phyloP scores from a whole-genome alignment of 2,329 filamentous ascomycete genomes.

The Diaporthe capsici region DNA sequence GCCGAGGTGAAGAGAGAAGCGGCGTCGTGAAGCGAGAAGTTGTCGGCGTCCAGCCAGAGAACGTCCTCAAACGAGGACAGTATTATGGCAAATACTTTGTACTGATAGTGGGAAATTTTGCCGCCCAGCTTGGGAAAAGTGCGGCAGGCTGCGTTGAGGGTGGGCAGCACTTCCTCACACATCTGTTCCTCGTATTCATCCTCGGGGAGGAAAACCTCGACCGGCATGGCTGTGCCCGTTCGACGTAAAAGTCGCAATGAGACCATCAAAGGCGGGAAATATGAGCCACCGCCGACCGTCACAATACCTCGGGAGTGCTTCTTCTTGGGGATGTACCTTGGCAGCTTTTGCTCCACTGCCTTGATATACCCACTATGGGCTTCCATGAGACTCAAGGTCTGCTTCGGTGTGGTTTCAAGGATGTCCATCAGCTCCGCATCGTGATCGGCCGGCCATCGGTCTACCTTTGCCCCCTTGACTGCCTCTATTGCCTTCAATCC shows the following conservation, averaged over 20 bases:
- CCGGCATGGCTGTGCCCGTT: constrained; percentile 62
- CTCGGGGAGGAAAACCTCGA: constrained; percentile 53
- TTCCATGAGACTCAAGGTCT: constrained; percentile 12
- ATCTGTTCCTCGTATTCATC: constrained; percentile 48
- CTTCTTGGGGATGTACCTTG: neutral
- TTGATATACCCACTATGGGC: constrained; percentile 10
- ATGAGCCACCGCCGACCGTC: constrained; percentile 5
- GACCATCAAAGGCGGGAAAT: constrained; percentile 49
- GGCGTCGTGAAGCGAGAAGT: constrained; percentile 59
- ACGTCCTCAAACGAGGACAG: constrained; percentile 71
- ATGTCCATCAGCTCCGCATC: neutral
- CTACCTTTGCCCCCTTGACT: constrained; percentile 1
- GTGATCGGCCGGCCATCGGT: constrained; percentile 11
- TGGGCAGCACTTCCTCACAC: constrained; percentile 48
- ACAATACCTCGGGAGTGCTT: neutral
- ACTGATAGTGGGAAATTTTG: constrained; percentile 60
- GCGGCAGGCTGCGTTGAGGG: constrained; percentile 50
- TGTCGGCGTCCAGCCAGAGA: constrained; percentile 71
- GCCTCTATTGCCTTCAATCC: neutral
- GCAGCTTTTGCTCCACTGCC: neutral
- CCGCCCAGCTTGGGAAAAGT: constrained; percentile 47
- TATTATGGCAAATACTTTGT: constrained; percentile 69
- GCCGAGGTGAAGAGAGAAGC: constrained; percentile 61
- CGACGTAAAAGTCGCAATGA: constrained; percentile 66
- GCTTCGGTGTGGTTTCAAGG: constrained; percentile 4